phyloP scores from a whole-genome alignment of 2,329 filamentous ascomycete species.

The Aureobasidium sp. region DNA sequence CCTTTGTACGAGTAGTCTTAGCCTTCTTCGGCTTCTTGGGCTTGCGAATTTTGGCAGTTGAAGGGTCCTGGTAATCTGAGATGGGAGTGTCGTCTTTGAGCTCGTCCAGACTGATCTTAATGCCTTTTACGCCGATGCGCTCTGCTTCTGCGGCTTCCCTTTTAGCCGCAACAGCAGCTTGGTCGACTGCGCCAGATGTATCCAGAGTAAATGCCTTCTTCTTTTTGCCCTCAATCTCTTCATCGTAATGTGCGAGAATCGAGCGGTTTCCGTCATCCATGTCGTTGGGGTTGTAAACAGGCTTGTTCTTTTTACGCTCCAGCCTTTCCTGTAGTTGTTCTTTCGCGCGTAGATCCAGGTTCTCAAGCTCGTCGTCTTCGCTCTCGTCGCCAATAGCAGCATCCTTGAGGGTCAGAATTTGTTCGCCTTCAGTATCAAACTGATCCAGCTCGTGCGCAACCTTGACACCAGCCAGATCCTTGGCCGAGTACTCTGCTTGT shows the following conservation, averaged over 20 bases:
- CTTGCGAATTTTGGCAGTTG: conserved; percentile 88
- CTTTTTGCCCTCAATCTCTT: conserved; percentile 88
- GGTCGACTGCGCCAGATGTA: conserved; percentile 60
- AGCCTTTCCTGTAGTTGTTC: conserved; percentile 68
- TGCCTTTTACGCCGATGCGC: conserved; percentile 50
- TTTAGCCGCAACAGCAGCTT: conserved; percentile 50
- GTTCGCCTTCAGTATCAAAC: conserved; percentile 69
- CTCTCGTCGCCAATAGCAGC: conserved; percentile 70
- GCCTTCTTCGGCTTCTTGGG: conserved; percentile 73
- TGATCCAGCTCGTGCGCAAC: conserved; percentile 79
- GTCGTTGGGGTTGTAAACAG: conserved; percentile 78
- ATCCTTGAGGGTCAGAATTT: conserved; percentile 92
- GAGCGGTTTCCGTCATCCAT: conserved; percentile 54
- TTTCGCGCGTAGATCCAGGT: conserved; percentile 59
- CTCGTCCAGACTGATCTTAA: conserved; percentile 70
- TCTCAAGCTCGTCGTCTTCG: conserved; percentile 84
- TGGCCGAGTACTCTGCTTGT: conserved; percentile 69
- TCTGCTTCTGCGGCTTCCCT: conserved; percentile 35
- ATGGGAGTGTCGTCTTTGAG: conserved; percentile 53
- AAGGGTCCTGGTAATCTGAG: conserved; percentile 83
- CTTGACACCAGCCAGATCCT: conserved; percentile 81
- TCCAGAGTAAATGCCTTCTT: conserved; percentile 74
- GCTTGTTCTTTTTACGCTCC: conserved; percentile 81
- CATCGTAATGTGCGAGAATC: conserved; percentile 86
- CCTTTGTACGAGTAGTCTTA: conserved; percentile 64